Percentiles rank a stretch among this genome's conserved stretches.
These are phyloP conservation scores for Plasmodium ovale DNA, from an alignment of 169 alveolate genomes.

Conservation along the genomic window DNA sequence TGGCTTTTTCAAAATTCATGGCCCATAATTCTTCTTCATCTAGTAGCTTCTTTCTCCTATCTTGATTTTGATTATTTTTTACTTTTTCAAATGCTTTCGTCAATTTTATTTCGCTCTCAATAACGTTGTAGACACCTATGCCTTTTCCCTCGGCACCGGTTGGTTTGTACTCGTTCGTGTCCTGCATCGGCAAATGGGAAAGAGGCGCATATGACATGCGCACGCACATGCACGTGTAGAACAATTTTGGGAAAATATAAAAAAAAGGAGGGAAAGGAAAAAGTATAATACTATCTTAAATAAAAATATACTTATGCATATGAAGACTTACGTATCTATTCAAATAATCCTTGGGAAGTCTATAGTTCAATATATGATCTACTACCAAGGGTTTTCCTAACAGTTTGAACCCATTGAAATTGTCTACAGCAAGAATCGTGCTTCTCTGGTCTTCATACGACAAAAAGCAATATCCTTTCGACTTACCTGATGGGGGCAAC, in stretches of 20 bases:
- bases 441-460: constrained; percentile 97
- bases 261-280: background rate
- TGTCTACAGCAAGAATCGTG: constrained; percentile 99
- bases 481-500: too few species aligned
- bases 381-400: constrained; percentile 94
- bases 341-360: constrained; percentile 79
- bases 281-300: background rate
- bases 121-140: constrained; percentile 84
- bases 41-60: constrained; percentile 49
- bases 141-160: constrained; percentile 92
- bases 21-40: constrained; percentile 88
- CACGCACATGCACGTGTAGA: background rate
- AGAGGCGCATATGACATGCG: too few species aligned
- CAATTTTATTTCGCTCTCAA: constrained; percentile 81
- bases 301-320: constrained; percentile 2
- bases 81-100: constrained; percentile 70
- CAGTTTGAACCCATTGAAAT: constrained; percentile 94
- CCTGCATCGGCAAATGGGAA: background rate
- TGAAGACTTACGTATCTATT: background rate
- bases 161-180: constrained; percentile 83
- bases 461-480: constrained; percentile 97
- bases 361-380: constrained; percentile 96
- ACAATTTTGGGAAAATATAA: background rate
- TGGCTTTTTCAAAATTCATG: constrained; percentile 82
- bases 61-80: constrained; percentile 11